Evolutionary conservation across 495 filamentous ascomycete species (phyloP).

Genomic region (Thozetella sp.): DNA sequence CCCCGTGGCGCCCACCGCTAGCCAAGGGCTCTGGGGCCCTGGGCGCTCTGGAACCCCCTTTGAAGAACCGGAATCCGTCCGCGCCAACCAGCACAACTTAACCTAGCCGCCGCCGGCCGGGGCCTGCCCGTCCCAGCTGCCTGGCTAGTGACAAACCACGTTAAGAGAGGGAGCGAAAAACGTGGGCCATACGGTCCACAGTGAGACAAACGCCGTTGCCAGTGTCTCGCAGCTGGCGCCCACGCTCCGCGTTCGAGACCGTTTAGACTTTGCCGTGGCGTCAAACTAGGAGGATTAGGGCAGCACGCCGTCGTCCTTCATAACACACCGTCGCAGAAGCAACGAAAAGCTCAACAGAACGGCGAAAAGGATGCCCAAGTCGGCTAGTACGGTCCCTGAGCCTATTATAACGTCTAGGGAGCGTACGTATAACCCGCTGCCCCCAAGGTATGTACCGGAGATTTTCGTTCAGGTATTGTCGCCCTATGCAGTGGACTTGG

Average conservation of each 20-base stretch:
- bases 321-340: background rate
- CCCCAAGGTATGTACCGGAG: background rate
- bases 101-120: too few relatives aligned
- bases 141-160: too few relatives aligned
- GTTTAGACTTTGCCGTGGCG: background rate
- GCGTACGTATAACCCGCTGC: too few relatives aligned
- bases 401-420: background rate
- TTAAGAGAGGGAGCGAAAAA: too few relatives aligned
- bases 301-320: background rate
- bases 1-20: background rate
- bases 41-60: background rate
- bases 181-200: background rate
- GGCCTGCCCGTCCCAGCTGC: too few relatives aligned
- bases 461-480: background rate
- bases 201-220: conserved; percentile 2
- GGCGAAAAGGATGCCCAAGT: background rate
- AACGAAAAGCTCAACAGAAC: background rate
- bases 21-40: too few relatives aligned
- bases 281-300: background rate
- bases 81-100: background rate
- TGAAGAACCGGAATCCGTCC: background rate
- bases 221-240: background rate
- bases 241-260: background rate
- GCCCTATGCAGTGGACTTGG: background rate
- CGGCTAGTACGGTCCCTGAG: background rate